These are phyloP conservation scores for Carex pumila DNA, from an alignment of 176 grass and related monocot species.

Conservation along the genomic window DNA sequence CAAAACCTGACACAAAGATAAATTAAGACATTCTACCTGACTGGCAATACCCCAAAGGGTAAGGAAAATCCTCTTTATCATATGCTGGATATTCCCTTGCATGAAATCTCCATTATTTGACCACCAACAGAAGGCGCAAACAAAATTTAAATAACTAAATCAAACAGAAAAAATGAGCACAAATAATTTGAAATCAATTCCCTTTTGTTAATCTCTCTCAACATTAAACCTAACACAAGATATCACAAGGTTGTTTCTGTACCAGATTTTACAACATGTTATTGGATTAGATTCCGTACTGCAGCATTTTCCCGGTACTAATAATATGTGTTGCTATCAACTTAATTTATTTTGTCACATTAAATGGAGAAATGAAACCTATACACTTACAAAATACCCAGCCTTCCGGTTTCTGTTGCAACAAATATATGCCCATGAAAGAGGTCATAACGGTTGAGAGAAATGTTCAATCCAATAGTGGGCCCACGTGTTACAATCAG, in stretches of 20 bases:
- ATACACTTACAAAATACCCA: slow-evolving; percentile 78
- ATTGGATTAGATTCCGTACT: neutral
- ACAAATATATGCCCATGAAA: slow-evolving; percentile 94
- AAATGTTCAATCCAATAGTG: slow-evolving; percentile 65
- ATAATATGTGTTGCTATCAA: neutral
- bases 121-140: neutral
- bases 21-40: slow-evolving; percentile 35
- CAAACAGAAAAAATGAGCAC: neutral
- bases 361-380: neutral
- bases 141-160: neutral
- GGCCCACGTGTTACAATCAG: slow-evolving; percentile 56
- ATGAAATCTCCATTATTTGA: slow-evolving; percentile 55
- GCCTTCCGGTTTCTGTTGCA: slow-evolving; percentile 49
- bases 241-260: neutral
- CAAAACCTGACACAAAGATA: neutral
- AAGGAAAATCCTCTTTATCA: slow-evolving; percentile 68
- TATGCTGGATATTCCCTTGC: slow-evolving; percentile 87
- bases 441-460: slow-evolving; percentile 64
- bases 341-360: neutral
- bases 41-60: slow-evolving; percentile 79
- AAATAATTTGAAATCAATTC: neutral
- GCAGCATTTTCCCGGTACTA: neutral
- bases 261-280: neutral
- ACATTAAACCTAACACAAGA: neutral
- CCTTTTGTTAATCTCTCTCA: neutral